Evolutionary conservation across 495 filamentous ascomycete genomes (phyloP).

Genomic region (Daldinia caldariorum): DNA sequence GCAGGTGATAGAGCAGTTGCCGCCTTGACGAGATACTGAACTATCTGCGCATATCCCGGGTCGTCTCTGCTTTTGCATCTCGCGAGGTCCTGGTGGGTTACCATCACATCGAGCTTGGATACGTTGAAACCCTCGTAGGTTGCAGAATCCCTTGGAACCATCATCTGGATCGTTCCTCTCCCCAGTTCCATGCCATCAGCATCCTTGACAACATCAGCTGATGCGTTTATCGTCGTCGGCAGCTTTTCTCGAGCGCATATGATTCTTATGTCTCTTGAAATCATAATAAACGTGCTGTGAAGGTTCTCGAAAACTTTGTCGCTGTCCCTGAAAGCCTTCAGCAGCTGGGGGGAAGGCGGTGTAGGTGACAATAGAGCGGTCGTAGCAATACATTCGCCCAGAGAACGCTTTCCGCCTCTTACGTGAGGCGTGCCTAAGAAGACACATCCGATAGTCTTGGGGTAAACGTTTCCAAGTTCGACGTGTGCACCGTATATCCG

Average conservation of each 20-base stretch:
- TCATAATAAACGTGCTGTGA: constrained; percentile 43
- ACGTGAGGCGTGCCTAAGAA: constrained; percentile 56
- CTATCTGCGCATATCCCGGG: constrained; percentile 37
- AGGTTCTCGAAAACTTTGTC: constrained; percentile 40
- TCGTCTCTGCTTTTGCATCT: constrained; percentile 45
- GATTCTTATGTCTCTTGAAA: constrained; percentile 48
- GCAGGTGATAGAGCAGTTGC: constrained; percentile 40
- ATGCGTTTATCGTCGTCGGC: constrained; percentile 41
- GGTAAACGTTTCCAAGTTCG: constrained; percentile 47
- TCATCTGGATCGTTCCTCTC: constrained; percentile 43
- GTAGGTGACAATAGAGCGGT: constrained; percentile 41
- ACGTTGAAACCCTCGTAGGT: constrained; percentile 47
- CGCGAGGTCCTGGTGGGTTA: constrained; percentile 42
- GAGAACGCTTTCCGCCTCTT: constrained; percentile 42
- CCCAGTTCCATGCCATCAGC: constrained; percentile 41
- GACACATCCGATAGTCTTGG: constrained; percentile 49
- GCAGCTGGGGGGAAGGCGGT: constrained; percentile 30
- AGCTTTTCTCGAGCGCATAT: constrained; percentile 46
- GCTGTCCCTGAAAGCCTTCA: constrained; percentile 37
- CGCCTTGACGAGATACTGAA: constrained; percentile 43
- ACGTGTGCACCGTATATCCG: constrained; percentile 48
- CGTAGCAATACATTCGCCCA: constrained; percentile 46
- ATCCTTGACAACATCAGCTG: constrained; percentile 36
- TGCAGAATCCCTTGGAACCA: constrained; percentile 47
- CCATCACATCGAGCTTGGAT: constrained; percentile 35